Evolutionary conservation across 192 early-diverging fungal genomes (phyloP), one percentile per base, ranked within the genome.

Genomic region (Phycomyces nitens): DNA sequence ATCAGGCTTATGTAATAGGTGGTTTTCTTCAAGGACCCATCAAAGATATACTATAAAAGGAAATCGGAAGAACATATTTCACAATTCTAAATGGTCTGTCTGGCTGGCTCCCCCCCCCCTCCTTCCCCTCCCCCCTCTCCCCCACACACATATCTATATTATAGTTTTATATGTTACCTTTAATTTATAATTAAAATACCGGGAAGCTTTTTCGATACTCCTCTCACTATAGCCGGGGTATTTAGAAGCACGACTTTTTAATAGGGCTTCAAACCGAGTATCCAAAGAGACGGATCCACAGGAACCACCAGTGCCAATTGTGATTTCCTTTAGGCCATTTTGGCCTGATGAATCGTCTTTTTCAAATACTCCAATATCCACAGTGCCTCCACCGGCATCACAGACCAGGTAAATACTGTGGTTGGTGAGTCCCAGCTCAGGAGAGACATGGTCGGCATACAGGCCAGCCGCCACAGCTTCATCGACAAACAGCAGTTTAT

Each of bases 401-500:
- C 77, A 82, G 38, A 82, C 75, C 75, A 82, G 77, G 53, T 79
- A 82, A 34, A 71, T 73, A 23, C 79, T 77, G 15, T 73, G 73
- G 56, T 79, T 68, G 38, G 64, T 69, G 51, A 82, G 62, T 34
- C 72, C 71, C 47, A 82, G 77, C 16, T 77, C 65, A 20, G 79
- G 73, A 49, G 77, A 79, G 10, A 72, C 75, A 21, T 75, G 71
- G 34, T 78, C 77, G 57, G 77, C 79, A 50, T 82, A 79, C 4
- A 78, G 71, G 10, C 77, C 80, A 14, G 80, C 80, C 5, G 80
- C 80, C 62, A 79, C 80, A 3, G 80, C 75, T 54, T 82, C 80
- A 40, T 54, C 79, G 23, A 81, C 71, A n/a, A 81, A 58, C 64
- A 76, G 64, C 3, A 81, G 55, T 44, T 76, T 58, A 54, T 78